Conservation (phyloP, 257 asterid species). For the Solanum virginianum region DNA sequence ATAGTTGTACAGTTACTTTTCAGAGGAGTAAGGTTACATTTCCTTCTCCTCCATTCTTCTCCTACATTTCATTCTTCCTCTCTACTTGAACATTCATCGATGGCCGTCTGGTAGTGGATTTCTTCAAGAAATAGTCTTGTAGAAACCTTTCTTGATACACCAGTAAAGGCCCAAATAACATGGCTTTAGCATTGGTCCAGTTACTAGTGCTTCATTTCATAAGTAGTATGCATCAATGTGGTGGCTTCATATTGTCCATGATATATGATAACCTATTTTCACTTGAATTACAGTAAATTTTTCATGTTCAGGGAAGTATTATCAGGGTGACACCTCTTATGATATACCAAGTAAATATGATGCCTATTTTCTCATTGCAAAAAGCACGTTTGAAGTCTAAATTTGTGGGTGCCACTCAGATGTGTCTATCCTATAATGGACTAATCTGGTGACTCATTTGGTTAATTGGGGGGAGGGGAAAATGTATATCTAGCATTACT, state of each 20-base stretch:
- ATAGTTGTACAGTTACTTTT: too few species aligned
- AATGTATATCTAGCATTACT: too few species aligned
- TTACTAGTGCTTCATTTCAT: background rate
- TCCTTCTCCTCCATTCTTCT: too few species aligned
- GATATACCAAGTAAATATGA: background rate
- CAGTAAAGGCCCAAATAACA: too few species aligned
- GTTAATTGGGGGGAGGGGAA: slow-evolving; percentile 3
- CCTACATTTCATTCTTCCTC: too few species aligned
- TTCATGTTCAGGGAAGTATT: slow-evolving; percentile 42
- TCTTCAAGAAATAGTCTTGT: too few species aligned
- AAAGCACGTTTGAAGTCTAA: background rate
- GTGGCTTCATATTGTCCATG: background rate
- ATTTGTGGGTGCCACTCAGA: slow-evolving; percentile 42
- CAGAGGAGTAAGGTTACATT: too few species aligned
- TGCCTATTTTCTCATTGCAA: slow-evolving; percentile 37
- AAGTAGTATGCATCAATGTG: background rate
- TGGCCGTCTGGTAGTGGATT: too few species aligned
- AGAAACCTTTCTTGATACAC: too few species aligned
- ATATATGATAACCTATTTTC: slow-evolving; percentile 9
- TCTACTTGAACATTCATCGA: too few species aligned
- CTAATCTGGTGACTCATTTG: slow-evolving; percentile 38
- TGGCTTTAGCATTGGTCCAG: too few species aligned
- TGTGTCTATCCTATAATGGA: slow-evolving; percentile 55
- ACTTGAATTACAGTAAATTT: slow-evolving; percentile 28
- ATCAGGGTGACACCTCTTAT: slow-evolving; percentile 50